phyloP scores from a whole-genome alignment of 2,329 filamentous ascomycete genomes.

The Arthrobotrys entomopaga region DNA sequence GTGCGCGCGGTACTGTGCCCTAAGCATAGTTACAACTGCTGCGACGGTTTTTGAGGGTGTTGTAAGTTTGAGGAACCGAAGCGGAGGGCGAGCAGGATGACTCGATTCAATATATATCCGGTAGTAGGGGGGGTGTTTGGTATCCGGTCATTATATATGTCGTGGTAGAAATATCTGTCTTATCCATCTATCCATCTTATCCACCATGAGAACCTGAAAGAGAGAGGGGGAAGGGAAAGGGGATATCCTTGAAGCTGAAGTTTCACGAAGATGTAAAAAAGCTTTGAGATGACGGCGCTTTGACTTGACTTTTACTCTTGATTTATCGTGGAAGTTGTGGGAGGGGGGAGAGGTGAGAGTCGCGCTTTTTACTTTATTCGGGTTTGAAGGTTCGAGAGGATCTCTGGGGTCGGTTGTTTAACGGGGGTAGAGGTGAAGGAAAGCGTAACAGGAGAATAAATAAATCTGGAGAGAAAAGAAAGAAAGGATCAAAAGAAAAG shows the following conservation, averaged over 20 bases:
- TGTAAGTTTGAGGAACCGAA: constrained; percentile 31
- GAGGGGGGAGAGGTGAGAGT: too few relatives aligned
- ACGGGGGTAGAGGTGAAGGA: constrained; percentile 32
- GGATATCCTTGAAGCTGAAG: constrained; percentile 19
- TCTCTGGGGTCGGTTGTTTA: constrained; percentile 14
- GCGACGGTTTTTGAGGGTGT: constrained; percentile 52
- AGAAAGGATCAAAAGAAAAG: neutral
- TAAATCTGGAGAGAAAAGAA: neutral
- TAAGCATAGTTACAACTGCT: constrained; percentile 35
- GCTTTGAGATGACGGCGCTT: constrained; percentile 20
- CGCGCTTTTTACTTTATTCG: constrained; percentile 1
- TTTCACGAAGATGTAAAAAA: constrained; percentile 13
- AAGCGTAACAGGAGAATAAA: constrained; percentile 42
- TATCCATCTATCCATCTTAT: too few relatives aligned
- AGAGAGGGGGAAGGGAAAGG: too few relatives aligned
- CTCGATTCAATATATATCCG: constrained; percentile 3
- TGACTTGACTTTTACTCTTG: constrained; percentile 2
- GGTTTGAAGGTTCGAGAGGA: constrained; percentile 1
- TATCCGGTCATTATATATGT: neutral
- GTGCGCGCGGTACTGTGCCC: constrained; percentile 43
- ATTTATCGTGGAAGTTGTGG: neutral
- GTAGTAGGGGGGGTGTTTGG: neutral
- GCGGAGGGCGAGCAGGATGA: constrained; percentile 12
- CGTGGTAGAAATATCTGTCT: too few relatives aligned
- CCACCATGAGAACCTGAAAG: too few relatives aligned